These are phyloP conservation scores for Monosporascus sp. DNA, from an alignment of 2,329 filamentous ascomycete genomes.

Conservation along the genomic window DNA sequence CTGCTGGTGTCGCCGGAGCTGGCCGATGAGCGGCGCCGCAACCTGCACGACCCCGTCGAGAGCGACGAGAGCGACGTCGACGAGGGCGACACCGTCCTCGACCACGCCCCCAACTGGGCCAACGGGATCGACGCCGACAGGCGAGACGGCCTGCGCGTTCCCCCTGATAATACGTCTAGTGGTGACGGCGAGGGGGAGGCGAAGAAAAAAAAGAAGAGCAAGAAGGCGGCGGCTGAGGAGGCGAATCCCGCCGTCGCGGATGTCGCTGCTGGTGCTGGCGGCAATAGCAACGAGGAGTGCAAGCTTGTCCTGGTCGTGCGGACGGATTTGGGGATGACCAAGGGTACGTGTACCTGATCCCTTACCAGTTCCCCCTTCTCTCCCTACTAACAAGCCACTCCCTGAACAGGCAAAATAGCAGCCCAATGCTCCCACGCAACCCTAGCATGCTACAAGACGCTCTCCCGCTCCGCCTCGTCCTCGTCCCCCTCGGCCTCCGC, in stretches of 20 bases:
- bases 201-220: constrained; percentile 8
- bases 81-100: constrained; percentile 52
- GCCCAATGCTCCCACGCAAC: constrained; percentile 96
- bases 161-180: neutral
- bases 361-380: neutral
- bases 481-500: constrained; percentile 46
- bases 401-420: constrained; percentile 77
- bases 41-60: constrained; percentile 56
- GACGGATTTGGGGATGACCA: constrained; percentile 95
- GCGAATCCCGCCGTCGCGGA: constrained; percentile 37
- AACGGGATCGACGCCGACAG: constrained; percentile 57
- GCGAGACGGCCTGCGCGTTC: constrained; percentile 47
- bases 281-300: constrained; percentile 66
- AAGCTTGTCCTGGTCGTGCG: constrained; percentile 90
- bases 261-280: constrained; percentile 10
- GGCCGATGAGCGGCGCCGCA: constrained; percentile 50
- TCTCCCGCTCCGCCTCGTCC: constrained; percentile 48
- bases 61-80: constrained; percentile 66
- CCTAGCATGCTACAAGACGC: constrained; percentile 90
- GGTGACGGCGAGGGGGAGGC: constrained; percentile 7
- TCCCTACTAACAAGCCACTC: constrained; percentile 1
- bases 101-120: constrained; percentile 64
- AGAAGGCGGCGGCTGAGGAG: constrained; percentile 24
- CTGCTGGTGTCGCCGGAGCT: constrained; percentile 48
- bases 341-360: constrained; percentile 54